Evolutionary conservation across 345 rosid species (phyloP), one percentile per base, ranked within the genome.

Genomic region (Excoecaria cochinchinensis): DNA sequence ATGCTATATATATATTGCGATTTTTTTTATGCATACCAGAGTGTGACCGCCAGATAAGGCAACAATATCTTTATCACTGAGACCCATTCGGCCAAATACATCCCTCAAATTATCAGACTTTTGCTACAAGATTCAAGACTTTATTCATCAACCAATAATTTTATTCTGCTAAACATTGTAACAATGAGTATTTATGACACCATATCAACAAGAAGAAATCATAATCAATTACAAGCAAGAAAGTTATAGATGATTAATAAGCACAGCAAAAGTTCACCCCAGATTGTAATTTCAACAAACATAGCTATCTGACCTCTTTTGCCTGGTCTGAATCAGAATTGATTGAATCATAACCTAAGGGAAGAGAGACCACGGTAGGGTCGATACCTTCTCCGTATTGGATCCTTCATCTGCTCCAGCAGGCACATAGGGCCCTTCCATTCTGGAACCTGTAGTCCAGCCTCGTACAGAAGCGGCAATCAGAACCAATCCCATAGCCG

Each of bases 381-480:
- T 91, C 16, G 97, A 90, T 48, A 89, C 85, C 52, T 81, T 90
- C 78, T 81, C 94, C 67, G 81, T 78, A 68, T 70, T 73, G 39
- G 80, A 80, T 59, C 84, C 85, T 5, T 70, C 87, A 24, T 87
- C 56, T n/a, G n/a, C n/a, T n/a, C n/a, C n/a, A n/a, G n/a, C n/a
- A n/a, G n/a, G n/a, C n/a, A 77, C 86, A 1, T 93, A 74, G 0
- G 97, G 97, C 4, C 98, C 98, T 82, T 92, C 95, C 98, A 94
- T 90, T 24, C 98, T 97, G 5, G 97, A 94, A 48, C 93, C 93
- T 1, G 98, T 94, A 0, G 95, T 94, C 98, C 97, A 94, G 3
- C 98, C 97, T 74, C 96, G 82, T 25, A 90, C 88, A 39, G 97
- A 90, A 0, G 97, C 92, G 15, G 92, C 89, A 80, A 88, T 91